Conservation (phyloP, 495 filamentous ascomycete genomes). For the Penicillium canariense region DNA sequence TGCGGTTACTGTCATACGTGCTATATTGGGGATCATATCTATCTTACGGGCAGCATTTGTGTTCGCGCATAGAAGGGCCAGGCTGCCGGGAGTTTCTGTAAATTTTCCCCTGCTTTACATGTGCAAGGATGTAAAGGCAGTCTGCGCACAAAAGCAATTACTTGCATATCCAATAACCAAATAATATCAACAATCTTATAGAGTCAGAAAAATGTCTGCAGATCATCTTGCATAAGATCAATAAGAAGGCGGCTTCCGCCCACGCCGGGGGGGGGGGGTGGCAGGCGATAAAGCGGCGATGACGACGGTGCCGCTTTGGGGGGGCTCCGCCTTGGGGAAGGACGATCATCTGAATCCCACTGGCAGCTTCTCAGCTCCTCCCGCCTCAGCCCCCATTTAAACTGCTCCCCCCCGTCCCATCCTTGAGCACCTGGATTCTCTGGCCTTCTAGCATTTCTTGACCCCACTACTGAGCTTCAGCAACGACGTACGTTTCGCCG, state of each 20-base stretch:
- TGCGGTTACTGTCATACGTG: constrained; percentile 8
- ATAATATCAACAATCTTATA: too few species aligned
- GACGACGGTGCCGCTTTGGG: constrained; percentile 30
- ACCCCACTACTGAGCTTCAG: background rate
- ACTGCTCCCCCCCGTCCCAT: background rate
- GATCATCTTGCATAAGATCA: background rate
- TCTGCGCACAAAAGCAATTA: background rate
- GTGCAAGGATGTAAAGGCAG: constrained; percentile 4
- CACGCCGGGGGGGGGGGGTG: too few species aligned
- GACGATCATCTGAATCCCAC: constrained; percentile 27
- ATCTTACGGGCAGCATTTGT: constrained; percentile 4
- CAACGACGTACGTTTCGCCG: constrained; percentile 6
- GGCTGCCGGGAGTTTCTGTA: constrained; percentile 15
- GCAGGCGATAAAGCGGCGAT: constrained; percentile 12
- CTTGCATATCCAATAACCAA: too few species aligned
- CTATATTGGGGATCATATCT: constrained; percentile 8
- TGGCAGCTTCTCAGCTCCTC: constrained; percentile 15
- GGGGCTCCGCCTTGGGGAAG: constrained; percentile 30
- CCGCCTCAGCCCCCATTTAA: constrained; percentile 11
- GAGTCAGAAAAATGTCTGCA: background rate
- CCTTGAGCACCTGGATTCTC: background rate
- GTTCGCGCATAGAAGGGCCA: constrained; percentile 2
- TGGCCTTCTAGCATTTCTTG: background rate
- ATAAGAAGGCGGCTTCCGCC: constrained; percentile 1
- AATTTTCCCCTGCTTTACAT: constrained; percentile 4